Evolutionary conservation across 306 rosid species (phyloP), one percentile per base, ranked within the genome.

Genomic region (Pterocarpus macrocarpus): DNA sequence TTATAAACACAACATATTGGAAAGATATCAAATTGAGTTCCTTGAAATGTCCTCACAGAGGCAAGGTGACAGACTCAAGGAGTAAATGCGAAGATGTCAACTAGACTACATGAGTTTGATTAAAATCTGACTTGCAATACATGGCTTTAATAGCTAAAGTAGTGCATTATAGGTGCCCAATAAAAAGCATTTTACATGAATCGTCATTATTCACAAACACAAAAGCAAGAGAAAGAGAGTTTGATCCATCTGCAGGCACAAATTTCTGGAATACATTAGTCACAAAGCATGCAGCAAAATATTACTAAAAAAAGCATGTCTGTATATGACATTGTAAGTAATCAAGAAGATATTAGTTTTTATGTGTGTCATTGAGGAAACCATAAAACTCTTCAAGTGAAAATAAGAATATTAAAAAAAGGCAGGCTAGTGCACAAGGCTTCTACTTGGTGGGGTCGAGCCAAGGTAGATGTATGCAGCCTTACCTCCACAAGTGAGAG

Each of bases 61-160:
- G 30, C 13, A 32, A 50, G 35, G 50, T 45, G 76, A 61, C 36
- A 28, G 45, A 38, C 28, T 22, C 14, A 35, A 14, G 34, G 28
- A 44, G 43, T 34, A 66, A 55, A 75, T 7, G 64, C 35, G 57
- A 81, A 73, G 41, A 64, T 34, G 28, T 38, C 72, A n/a, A 33
- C 44, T 7, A 22, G 59, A 71, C 3, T 35, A 22, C 0, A 61
- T 61, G 41, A 3, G 2, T 41, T 45, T 47, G 34, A 39, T 58
- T 16, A 39, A 68, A 82, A 38, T 28, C 22, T 69, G 33, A 78
- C 57, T 76, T 10, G 75, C 79, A 53, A 63, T 45, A 71, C 36
- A 36, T 71, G 47, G 59, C 41, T 59, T 68, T 73, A 41, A 33
- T 73, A 50, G 17, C 45, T 59, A 41, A 49, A 17, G 63, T 59